Evolutionary conservation across 2,329 filamentous ascomycete species (phyloP).

Genomic region (Allantophomopsis cytisporea): DNA sequence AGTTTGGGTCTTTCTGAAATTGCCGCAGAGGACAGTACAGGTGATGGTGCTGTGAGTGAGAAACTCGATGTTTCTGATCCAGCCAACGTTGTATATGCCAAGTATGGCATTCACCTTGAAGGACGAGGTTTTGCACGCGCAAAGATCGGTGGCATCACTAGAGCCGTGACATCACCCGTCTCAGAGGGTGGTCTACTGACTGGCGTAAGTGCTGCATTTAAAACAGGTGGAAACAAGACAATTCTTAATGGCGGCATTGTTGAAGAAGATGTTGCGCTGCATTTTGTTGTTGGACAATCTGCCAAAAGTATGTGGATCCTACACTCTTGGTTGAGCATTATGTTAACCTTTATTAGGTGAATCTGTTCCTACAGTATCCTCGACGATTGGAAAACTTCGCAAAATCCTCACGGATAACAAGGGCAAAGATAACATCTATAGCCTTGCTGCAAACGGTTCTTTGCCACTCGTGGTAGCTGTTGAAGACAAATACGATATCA

Average conservation of each 20-base stretch:
- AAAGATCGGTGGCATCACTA: conserved; percentile 28
- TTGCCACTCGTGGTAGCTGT: conserved; percentile 26
- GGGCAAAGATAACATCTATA: conserved; percentile 23
- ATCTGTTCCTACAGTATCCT: conserved; percentile 16
- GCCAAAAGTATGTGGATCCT: conserved; percentile 16
- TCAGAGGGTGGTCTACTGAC: conserved; percentile 16
- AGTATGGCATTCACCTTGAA: conserved; percentile 25
- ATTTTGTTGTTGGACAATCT: conserved; percentile 23
- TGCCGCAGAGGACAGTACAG: conserved; percentile 24
- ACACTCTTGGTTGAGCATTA: conserved; percentile 5
- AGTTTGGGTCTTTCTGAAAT: conserved; percentile 37
- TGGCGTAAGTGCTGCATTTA: conserved; percentile 28
- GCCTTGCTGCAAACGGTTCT: conserved; percentile 20
- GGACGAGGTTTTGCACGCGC: conserved; percentile 26
- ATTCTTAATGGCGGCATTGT: conserved; percentile 27
- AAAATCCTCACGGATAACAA: conserved; percentile 20
- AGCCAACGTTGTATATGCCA: conserved; percentile 21
- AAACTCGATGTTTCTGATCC: conserved; percentile 12
- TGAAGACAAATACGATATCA: conserved; percentile 26
- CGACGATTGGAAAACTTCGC: conserved; percentile 19
- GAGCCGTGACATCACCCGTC: conserved; percentile 25
- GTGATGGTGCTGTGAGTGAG: conserved; percentile 27
- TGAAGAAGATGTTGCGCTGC: conserved; percentile 26
- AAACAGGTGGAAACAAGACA: conserved; percentile 21
- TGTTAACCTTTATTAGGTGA: conserved; percentile 8